These are phyloP conservation scores for Nicotiana tabacum DNA, from an alignment of 257 asterid genomes.

Conservation along the genomic window DNA sequence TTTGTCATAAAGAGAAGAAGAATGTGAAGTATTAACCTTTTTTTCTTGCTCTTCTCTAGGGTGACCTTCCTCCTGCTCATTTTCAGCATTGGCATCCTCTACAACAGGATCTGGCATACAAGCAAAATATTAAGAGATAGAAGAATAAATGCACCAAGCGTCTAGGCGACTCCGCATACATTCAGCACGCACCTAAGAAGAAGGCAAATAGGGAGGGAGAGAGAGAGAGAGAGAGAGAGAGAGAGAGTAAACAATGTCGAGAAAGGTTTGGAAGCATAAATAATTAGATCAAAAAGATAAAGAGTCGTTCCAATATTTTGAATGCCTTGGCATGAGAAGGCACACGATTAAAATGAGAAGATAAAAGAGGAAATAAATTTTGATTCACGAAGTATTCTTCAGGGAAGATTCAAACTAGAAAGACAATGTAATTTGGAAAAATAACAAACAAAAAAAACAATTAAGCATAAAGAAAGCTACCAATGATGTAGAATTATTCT, in stretches of 20 bases:
- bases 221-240: background rate
- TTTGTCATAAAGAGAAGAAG: constrained; percentile 10
- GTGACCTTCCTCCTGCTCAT: constrained; percentile 40
- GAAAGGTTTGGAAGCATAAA: background rate
- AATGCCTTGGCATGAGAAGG: background rate
- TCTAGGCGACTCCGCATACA: background rate
- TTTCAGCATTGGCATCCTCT: constrained; percentile 36
- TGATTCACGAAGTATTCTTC: background rate
- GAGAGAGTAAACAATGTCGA: background rate
- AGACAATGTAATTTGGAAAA: background rate
- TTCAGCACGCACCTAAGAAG: background rate
- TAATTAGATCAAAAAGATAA: background rate
- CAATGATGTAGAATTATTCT: background rate
- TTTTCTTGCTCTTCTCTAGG: constrained; percentile 55
- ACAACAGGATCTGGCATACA: constrained; percentile 37
- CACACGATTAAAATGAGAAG: background rate
- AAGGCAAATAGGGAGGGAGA: background rate
- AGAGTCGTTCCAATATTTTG: background rate
- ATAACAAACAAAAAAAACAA: background rate
- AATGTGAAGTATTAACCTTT: constrained; percentile 49
- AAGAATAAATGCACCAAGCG: background rate
- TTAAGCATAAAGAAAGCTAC: background rate
- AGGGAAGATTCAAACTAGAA: background rate
- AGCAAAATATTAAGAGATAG: background rate
- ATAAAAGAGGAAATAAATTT: background rate